Evolutionary conservation across 164 flowering plant genomes (phyloP), one percentile per base, ranked within the genome.

Genomic region (Dillenia suffruticosa): DNA sequence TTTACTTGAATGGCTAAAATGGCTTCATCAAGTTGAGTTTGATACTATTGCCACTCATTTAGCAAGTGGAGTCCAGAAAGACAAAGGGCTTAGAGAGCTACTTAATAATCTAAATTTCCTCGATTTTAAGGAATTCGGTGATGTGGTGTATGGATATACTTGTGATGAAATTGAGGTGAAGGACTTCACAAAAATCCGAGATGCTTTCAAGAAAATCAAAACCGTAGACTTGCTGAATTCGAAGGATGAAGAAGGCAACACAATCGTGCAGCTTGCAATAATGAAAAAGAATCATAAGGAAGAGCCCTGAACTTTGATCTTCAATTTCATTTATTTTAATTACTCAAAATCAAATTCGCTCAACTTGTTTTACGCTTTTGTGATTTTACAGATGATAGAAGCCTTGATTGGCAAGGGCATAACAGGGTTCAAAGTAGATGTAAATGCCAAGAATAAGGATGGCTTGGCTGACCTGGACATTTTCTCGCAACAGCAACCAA

Each of bases 191-290:
- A 19, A 19, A 19, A 19, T 19, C 22, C 2, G 10, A 2, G 55
- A 50, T 12, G 9, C 26, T 24, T 1, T 61, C 40, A 51, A 0
- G 22, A 9, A 11, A 12, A 12, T 16, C 24, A 58, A 51, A 11
- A 65, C 11, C 8, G 56, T 43, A 5, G 62, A 51, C 8, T 3
- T 58, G 5, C 10, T 65, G 8, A 65, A 58, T 14, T 9, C 8
- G 44, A 51, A 44, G 9, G 68, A 65, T 65, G 17, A 8, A 1
- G 12, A 49, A 15, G 68, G 68, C 5, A 65, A 65, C 51, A 50
- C 68, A 1, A 24, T 58, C 9, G 51, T 65, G 62, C 68, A 65
- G 12, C 51, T 65, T 17, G 57, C 50, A 4, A 55, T 51, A 17
- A 7, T 22, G 15, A 61, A n/a, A 40, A 61, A 61, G 56, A 54